phyloP scores from a whole-genome alignment of 1,139 yeast species.

The Kluyveromyces marxianus region DNA sequence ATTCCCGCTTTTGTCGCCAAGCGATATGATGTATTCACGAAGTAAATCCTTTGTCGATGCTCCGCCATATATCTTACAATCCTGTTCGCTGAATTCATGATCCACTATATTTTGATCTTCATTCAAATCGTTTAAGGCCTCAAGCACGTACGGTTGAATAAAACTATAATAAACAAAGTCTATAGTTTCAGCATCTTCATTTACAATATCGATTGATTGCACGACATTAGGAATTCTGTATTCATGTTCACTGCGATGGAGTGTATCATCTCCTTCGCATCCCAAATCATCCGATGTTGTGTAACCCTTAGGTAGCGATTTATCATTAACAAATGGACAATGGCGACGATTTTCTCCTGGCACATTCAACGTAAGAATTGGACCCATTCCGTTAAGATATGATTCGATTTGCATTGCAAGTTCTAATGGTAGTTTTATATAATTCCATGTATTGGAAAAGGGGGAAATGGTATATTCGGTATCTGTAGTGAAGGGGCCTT shows the following conservation, averaged over 20 bases:
- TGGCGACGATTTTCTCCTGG: background rate
- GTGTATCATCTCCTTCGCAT: slow-evolving; percentile 79
- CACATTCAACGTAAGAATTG: slow-evolving; percentile 2
- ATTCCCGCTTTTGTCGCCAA: background rate
- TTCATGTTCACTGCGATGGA: slow-evolving; percentile 54
- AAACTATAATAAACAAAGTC: slow-evolving; percentile 78
- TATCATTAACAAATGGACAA: slow-evolving; percentile 27
- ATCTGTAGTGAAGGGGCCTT: slow-evolving; percentile 78
- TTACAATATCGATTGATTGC: slow-evolving; percentile 33
- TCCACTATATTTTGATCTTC: slow-evolving; percentile 11
- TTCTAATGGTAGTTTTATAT: slow-evolving; percentile 26
- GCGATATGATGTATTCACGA: slow-evolving; percentile 32
- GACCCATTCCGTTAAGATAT: slow-evolving; percentile 25
- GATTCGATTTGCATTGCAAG: slow-evolving; percentile 27
- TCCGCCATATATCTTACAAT: slow-evolving; percentile 42
- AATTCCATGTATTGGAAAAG: slow-evolving; percentile 68
- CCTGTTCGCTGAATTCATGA: slow-evolving; percentile 19
- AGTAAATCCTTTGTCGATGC: slow-evolving; percentile 44
- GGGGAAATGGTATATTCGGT: slow-evolving; percentile 82
- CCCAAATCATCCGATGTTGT: slow-evolving; percentile 82
- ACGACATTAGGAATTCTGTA: slow-evolving; percentile 73
- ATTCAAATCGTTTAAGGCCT: slow-evolving; percentile 42
- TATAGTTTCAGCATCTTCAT: slow-evolving; percentile 33
- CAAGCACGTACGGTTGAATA: slow-evolving; percentile 52
- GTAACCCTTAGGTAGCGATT: slow-evolving; percentile 45